Base-by-base conservation (phyloP, 192 early-diverging fungal genomes). In the Pilobolus umbonatus region DNA sequence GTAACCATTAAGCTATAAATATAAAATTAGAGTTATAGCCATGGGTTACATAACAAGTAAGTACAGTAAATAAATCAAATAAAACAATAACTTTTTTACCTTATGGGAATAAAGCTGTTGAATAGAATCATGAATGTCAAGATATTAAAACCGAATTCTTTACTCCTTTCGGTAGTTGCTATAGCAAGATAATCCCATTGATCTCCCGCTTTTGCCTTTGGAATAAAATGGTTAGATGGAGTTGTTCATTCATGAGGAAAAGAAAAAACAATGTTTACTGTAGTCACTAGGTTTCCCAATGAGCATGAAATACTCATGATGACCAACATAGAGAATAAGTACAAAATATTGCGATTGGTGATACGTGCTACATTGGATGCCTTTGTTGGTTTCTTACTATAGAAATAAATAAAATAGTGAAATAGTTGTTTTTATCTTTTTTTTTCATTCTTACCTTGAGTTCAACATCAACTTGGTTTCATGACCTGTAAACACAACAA, bases 31-130 rank as follows among this genome's bases (percentile, higher is more conserved):
- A 28, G 14, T 53, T 38, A 72, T 64, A 55, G 72, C 62, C 11
- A 70, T 60, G 28, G 78, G 72, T 54, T 30, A n/a, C n/a, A n/a
- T n/a, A n/a, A 1, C 46, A 10, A 42, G n/a, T 8, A 40, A 40
- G 3, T 1, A 12, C 5, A 42, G 5, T 42, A 42, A 14, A 5
- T 28, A 47, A 47, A 15, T 11, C n/a, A 53, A 34, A 52, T 3
- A 52, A 26, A 14, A 4, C 44, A n/a, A 46, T 28, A 25, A 22
- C 19, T 40, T 15, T 46, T 29, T 40, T 68, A 88, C 82, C 81
- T 88, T 62, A 98, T 89, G 14, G 96, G 96, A 71, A 98, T 98
- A 75, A 98, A 80, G 78, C 95, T 98, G 80, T 98, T 98, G 81
- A 91, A 98, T 51, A 98, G 74, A 74, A 98, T 96, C 69, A 96